Evolutionary conservation across 805 yeast species (phyloP).

Genomic region (Starmerella bombi): DNA sequence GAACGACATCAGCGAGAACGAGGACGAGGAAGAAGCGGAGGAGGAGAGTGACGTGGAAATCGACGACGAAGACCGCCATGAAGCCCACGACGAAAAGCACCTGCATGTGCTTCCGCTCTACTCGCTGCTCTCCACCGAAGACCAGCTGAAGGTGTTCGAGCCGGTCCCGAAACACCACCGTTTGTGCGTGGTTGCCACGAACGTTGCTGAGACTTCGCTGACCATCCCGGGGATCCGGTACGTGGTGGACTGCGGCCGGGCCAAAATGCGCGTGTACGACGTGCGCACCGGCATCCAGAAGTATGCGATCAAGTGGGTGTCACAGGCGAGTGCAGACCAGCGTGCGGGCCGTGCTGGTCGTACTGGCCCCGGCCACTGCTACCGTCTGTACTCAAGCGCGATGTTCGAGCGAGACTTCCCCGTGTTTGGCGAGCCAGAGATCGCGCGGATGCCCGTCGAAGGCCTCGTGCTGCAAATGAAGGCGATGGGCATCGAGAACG

Average conservation of each 20-base stretch:
- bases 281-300: constrained; percentile 84
- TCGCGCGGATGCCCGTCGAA: constrained; percentile 88
- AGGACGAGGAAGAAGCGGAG: constrained; percentile 33
- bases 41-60: constrained; percentile 33
- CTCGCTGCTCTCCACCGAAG: constrained; percentile 83
- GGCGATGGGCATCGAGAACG: constrained; percentile 87
- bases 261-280: constrained; percentile 75
- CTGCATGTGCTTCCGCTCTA: constrained; percentile 83
- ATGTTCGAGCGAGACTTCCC: constrained; percentile 75
- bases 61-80: constrained; percentile 43
- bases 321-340: constrained; percentile 92
- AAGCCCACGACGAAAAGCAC: constrained; percentile 42
- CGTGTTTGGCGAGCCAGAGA: constrained; percentile 80
- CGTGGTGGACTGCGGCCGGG: constrained; percentile 89
- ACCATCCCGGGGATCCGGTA: constrained; percentile 93
- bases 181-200: constrained; percentile 87
- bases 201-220: constrained; percentile 93
- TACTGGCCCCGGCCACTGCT: constrained; percentile 97
- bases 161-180: constrained; percentile 76
- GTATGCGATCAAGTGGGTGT: constrained; percentile 80
- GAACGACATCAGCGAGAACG: constrained; percentile 28
- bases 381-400: constrained; percentile 84
- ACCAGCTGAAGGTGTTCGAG: constrained; percentile 86
- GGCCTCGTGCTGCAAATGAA: constrained; percentile 94
- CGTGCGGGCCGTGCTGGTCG: constrained; percentile 96